Base-by-base conservation (phyloP, 306 rosid species). In the Prunus davidiana region DNA sequence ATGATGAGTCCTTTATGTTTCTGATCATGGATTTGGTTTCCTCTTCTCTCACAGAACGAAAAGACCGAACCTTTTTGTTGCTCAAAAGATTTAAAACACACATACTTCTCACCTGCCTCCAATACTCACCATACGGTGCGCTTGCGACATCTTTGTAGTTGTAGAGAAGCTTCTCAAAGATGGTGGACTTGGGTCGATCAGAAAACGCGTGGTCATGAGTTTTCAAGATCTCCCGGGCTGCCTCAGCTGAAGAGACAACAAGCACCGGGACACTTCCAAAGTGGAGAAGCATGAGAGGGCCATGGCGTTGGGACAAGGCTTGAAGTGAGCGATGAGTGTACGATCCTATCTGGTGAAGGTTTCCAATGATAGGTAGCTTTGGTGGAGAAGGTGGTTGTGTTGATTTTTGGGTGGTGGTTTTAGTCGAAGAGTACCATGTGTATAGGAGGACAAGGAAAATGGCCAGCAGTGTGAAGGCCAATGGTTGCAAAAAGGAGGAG, bases 331-430 rank as follows among this genome's bases (percentile, higher is more conserved):
- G 83, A 27, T 87, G 84, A 71, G 93, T 81, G 2, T 15, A 66
- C 12, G 3, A 2, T 20, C 91, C 88, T 2, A 86, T 34, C 66
- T 83, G 91, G 38, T 82, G 89, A 32, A 89, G 74, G 71, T 89
- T 85, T 15, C 93, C 88, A 12, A 85, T 50, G 38, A 89, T 24
- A 0, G 91, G 93, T 14, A 85, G 50, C 69, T 77, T 89, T 50
- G 86, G 78, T 12, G 91, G 89, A 5, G 89, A 87, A 25, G 89
- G 89, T 1, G 84, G 83, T 22, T 27, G 61, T 12, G 30, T 12
- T 54, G 72, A 82, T 47, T 12, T 80, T 15, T 58, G 20, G 64
- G 16, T 12, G 16, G 27, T 3, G 32, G 24, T 27, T 10, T 81
- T 30, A 24, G 1, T 2, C 12, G 27, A 30, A 30, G 38, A 69